Percentiles rank a stretch among this genome's conserved stretches.
Evolutionary conservation across 2,329 filamentous ascomycete genomes (phyloP).

Genomic region (Ceratocystis cubensis): DNA sequence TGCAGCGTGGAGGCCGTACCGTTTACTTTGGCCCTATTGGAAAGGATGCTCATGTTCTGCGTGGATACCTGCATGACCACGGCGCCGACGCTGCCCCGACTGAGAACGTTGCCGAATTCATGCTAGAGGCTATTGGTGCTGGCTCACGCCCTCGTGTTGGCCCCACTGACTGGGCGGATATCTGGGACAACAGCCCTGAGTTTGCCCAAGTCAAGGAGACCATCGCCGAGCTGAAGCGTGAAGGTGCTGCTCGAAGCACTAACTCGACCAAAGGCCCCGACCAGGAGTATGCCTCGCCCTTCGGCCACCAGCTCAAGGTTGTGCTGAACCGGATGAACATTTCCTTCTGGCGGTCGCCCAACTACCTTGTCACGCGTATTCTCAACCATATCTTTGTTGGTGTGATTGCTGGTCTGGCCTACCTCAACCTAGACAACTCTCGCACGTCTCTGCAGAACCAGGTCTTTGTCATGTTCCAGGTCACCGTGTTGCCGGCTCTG

Average conservation of each 20-base stretch:
- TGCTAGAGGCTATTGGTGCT: slow-evolving; percentile 74
- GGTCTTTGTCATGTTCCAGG: slow-evolving; percentile 83
- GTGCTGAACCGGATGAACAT: slow-evolving; percentile 63
- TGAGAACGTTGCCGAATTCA: slow-evolving; percentile 59
- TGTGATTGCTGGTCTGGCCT: slow-evolving; percentile 66
- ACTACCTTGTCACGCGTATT: slow-evolving; percentile 78
- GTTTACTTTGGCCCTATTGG: slow-evolving; percentile 84
- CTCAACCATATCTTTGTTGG: slow-evolving; percentile 76
- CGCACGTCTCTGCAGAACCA: slow-evolving; percentile 68
- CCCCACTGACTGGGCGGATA: slow-evolving; percentile 64
- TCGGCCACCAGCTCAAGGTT: slow-evolving; percentile 64
- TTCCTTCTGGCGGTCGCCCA: slow-evolving; percentile 72
- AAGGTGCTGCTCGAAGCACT: slow-evolving; percentile 38
- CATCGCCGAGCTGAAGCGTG: slow-evolving; percentile 56
- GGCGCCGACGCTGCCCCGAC: slow-evolving; percentile 46
- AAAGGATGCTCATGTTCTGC: slow-evolving; percentile 56
- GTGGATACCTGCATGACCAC: slow-evolving; percentile 47
- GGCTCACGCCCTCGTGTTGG: slow-evolving; percentile 61
- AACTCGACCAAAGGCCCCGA: slow-evolving; percentile 43
- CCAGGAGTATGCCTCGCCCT: slow-evolving; percentile 70
- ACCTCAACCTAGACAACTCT: slow-evolving; percentile 64
- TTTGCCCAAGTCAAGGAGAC: slow-evolving; percentile 52
- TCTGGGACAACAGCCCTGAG: slow-evolving; percentile 64
- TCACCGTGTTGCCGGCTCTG: slow-evolving; percentile 69
- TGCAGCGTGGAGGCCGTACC: slow-evolving; percentile 65